Evolutionary conservation across 2,329 filamentous ascomycete species (phyloP), one percentile per base, ranked within the genome.

Genomic region (Cladosporium sp.): DNA sequence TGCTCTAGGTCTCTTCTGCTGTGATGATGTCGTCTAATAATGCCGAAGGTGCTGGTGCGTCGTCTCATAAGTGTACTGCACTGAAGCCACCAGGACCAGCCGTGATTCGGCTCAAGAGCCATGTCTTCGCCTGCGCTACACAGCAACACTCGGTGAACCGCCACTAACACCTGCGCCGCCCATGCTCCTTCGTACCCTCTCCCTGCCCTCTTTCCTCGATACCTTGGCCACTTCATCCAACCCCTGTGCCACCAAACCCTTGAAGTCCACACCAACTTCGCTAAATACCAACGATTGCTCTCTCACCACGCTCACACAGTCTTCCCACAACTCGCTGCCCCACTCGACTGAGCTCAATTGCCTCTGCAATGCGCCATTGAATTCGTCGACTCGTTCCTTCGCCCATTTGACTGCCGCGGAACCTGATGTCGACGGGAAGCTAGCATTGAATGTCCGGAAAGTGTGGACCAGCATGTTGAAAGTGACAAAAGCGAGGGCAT

Each of bases 321-420:
- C 84, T 55, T 83, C 83, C 90, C 91, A 97, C 1, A 90, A 82
- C 45, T 85, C 81, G 14, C 88, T 88, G n/a, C 83, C 86, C 51
- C 80, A 82, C 61, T 95, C 88, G 2, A 94, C 89, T 70, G 89
- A 92, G 75, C 91, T 95, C 61, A 99, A 78, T 75, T 97, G 94
- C 60, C 93, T 82, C 37, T 83, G 85, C 38, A 99, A 79, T 52
- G 94, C 86, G 47, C 81, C 82, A 68, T 97, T 97, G 79, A 97
- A 97, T 1, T 86, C 86, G 67, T 97, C 92, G 1, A 97, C 86
- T 71, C 96, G 87, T 67, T 94, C 88, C 74, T 97, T 97, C n/a
- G 92, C 92, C 94, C 94, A 99, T 71, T 93, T 95, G 67, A 99
- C 93, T 67, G 92, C 96, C 0, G 92, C 92, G 83, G 94, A 95